These are phyloP conservation scores for Tubosaeta brunneosetosa DNA, from an alignment of 768 basidiomycete species.

Conservation along the genomic window DNA sequence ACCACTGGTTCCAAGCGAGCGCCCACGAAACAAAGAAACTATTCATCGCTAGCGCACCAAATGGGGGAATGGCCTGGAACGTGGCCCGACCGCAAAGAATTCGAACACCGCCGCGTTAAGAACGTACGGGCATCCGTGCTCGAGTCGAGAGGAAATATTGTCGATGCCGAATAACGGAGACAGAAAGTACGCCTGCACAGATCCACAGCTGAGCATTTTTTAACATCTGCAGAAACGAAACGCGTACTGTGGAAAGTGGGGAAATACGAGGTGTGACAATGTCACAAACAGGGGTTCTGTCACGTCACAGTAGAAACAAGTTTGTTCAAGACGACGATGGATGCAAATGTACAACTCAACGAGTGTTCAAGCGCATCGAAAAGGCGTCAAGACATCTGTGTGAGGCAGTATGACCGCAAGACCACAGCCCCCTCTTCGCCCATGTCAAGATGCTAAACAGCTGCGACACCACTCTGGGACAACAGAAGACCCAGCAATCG, in stretches of 20 bases:
- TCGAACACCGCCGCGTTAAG: constrained; percentile 8
- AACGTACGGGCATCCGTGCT: background rate
- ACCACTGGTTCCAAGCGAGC: constrained; percentile 4
- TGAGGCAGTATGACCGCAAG: constrained; percentile 25
- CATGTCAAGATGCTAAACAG: background rate
- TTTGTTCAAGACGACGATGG: constrained; percentile 24
- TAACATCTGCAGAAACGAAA: background rate
- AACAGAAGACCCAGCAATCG: background rate
- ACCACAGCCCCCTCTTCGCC: background rate
- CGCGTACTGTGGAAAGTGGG: background rate
- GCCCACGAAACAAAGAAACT: constrained; percentile 3
- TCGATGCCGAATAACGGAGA: background rate
- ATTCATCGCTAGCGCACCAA: background rate
- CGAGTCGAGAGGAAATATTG: background rate
- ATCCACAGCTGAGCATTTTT: background rate
- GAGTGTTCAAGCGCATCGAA: constrained; percentile 26
- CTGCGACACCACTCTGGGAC: background rate
- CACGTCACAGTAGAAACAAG: constrained; percentile 27
- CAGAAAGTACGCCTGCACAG: constrained; percentile 1
- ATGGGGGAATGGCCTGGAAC: background rate
- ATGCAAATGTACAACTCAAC: constrained; percentile 23
- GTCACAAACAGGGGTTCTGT: constrained; percentile 27
- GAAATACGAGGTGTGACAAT: constrained; percentile 17
- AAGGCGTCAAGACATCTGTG: constrained; percentile 21
- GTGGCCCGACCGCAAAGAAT: constrained; percentile 8